Percentiles rank a stretch among this genome's conserved stretches.
Evolutionary conservation across 768 basidiomycete species (phyloP).

Genomic region (Lentinula sp.): DNA sequence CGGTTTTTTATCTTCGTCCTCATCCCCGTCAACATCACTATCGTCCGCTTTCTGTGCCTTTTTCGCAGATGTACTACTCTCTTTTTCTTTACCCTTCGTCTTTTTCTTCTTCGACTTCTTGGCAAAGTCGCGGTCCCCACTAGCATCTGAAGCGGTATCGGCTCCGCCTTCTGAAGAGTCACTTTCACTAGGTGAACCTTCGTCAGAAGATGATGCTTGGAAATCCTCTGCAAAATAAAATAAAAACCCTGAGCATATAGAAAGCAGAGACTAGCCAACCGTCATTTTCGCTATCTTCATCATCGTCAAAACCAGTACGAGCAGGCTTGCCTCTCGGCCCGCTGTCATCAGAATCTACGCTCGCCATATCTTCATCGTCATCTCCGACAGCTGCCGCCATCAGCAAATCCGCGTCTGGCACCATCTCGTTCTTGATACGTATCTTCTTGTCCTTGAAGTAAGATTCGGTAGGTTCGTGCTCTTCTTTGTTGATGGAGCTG

Average conservation of each 20-base stretch:
- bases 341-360: slow-evolving; percentile 68
- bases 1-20: slow-evolving; percentile 28
- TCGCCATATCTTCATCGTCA: slow-evolving; percentile 81
- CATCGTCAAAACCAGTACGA: slow-evolving; percentile 47
- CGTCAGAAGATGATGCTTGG: slow-evolving; percentile 76
- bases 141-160: slow-evolving; percentile 79
- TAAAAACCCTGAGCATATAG: background rate
- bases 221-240: slow-evolving; percentile 68
- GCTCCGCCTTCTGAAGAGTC: slow-evolving; percentile 65
- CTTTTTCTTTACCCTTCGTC: slow-evolving; percentile 36
- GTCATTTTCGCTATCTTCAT: slow-evolving; percentile 75
- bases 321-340: slow-evolving; percentile 42
- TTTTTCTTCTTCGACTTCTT: slow-evolving; percentile 37
- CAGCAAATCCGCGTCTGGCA: slow-evolving; percentile 78
- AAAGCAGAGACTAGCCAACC: slow-evolving; percentile 31
- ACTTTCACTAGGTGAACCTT: slow-evolving; percentile 78
- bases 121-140: slow-evolving; percentile 66
- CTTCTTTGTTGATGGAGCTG: slow-evolving; percentile 93
- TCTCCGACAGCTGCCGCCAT: slow-evolving; percentile 62
- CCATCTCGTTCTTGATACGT: slow-evolving; percentile 92
- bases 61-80: slow-evolving; percentile 27
- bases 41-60: slow-evolving; percentile 25
- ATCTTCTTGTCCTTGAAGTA: slow-evolving; percentile 91
- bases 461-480: slow-evolving; percentile 78
- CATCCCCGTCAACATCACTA: slow-evolving; percentile 33